Evolutionary conservation across 176 grass and related monocot species (phyloP).

Genomic region (Bromus sterilis): DNA sequence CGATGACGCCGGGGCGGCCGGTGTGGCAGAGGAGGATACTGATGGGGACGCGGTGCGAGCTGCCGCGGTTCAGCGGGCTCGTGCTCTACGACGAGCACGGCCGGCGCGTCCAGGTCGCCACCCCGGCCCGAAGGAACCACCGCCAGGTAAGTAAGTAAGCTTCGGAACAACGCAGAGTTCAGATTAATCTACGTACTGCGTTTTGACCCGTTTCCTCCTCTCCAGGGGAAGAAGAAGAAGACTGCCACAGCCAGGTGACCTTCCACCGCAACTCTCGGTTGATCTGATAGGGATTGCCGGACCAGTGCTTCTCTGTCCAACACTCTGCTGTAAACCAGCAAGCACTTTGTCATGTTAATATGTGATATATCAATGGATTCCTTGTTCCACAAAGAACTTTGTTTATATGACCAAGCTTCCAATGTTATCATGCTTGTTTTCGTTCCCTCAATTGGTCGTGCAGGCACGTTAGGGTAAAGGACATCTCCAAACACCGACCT

Average conservation of each 20-base stretch:
- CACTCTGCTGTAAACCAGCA: background rate
- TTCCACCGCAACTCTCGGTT: conserved; percentile 10
- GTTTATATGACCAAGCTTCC: background rate
- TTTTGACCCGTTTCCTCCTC: background rate
- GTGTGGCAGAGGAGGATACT: conserved; percentile 43
- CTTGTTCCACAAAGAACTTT: background rate
- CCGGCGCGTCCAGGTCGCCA: background rate
- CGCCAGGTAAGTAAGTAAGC: background rate
- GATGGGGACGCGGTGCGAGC: conserved; percentile 39
- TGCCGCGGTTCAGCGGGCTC: conserved; percentile 40
- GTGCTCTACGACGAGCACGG: conserved; percentile 41
- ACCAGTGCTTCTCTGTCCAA: background rate
- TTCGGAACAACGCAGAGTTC: background rate
- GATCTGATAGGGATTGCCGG: background rate
- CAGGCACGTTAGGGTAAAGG: too few relatives aligned
- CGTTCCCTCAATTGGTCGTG: too few relatives aligned
- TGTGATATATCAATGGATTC: background rate
- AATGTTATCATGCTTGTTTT: background rate
- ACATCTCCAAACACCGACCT: too few relatives aligned
- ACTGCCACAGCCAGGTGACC: background rate
- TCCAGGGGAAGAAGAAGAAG: conserved; percentile 26
- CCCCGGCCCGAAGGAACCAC: background rate
- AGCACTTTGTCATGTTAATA: background rate
- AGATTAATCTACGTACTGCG: background rate
- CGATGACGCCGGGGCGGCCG: conserved; percentile 34